phyloP scores from a whole-genome alignment of 1,284 basidiomycete species.

The Takashimella koratensis region DNA sequence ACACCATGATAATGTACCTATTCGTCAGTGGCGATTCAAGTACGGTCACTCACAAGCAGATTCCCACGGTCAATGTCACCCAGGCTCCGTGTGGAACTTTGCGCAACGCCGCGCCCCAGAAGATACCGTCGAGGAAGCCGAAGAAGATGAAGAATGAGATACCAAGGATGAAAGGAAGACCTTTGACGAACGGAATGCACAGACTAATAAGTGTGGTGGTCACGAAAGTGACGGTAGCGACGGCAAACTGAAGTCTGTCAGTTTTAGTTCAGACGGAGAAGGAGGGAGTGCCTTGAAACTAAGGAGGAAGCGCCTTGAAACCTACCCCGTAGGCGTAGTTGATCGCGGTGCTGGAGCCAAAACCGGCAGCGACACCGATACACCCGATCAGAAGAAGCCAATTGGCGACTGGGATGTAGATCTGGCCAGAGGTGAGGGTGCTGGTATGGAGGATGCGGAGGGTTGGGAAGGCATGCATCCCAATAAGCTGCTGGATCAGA shows the following conservation, averaged over 20 bases:
- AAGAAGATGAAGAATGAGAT: constrained; percentile 57
- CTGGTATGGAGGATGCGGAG: constrained; percentile 61
- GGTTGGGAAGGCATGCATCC: constrained; percentile 58
- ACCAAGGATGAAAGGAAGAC: constrained; percentile 52
- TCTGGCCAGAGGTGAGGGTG: constrained; percentile 59
- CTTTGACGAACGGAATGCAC: constrained; percentile 60
- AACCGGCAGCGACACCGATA: constrained; percentile 59
- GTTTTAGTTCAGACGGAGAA: constrained; percentile 6
- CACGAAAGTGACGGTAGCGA: constrained; percentile 62
- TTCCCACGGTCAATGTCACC: constrained; percentile 20
- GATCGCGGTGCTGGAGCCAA: constrained; percentile 55
- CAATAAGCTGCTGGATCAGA: constrained; percentile 61
- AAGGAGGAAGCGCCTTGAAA: too few species aligned
- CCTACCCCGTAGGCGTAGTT: constrained; percentile 56
- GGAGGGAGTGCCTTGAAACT: background rate
- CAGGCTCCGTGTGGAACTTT: constrained; percentile 63
- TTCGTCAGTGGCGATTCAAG: background rate
- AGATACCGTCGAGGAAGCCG: constrained; percentile 62
- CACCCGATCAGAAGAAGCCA: constrained; percentile 58
- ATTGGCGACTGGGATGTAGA: constrained; percentile 62
- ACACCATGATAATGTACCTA: constrained; percentile 54
- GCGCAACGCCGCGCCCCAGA: constrained; percentile 61
- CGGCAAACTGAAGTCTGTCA: constrained; percentile 53
- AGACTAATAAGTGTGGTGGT: constrained; percentile 59
- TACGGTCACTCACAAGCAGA: background rate